Evolutionary conservation across 179 eudicot genomes (phyloP), one percentile per base, ranked within the genome.

Genomic region (Silene noctiflora): DNA sequence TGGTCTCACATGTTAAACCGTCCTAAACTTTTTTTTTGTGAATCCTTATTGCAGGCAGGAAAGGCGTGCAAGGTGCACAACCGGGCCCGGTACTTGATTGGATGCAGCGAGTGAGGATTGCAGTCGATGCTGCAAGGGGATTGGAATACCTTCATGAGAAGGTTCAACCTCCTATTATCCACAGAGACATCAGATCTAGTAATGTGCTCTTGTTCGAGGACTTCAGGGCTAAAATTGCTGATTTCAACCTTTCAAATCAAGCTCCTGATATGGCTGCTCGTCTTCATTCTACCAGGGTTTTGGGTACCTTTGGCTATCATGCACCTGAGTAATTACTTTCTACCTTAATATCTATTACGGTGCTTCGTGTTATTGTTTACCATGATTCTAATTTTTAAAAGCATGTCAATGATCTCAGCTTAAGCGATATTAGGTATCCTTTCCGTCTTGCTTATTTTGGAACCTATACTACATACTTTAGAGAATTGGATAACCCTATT

Each of bases 201-300:
- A 86, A 86, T 74, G 81, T 86, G 61, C 81, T 86, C 17, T 71
- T 86, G 71, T 86, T 86, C 51, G 85, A 86, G 66, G 87, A 86
- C 55, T 84, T 80, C 79, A 82, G 68, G 79, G 89, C 89, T 59
- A 86, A 86, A 80, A 79, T 86, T 66, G 84, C 87, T n/a, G 87
- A 86, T 74, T 86, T 82, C 75, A 86, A 86, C 39, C 85, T 84
- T 21, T 86, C 89, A 46, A 86, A 84, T 77, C 89, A 86, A 80
- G 89, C 89, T 76, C 85, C 89, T 78, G 87, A 86, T 82, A 86
- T 86, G 89, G 87, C 85, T 80, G 85, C 87, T 76, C 85, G 87
- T 61, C 85, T 86, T 53, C 88, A 86, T 73, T 86, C 88, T 67
- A 86, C 88, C 25, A 56, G 88, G 61, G 88, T 86, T 31, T 79